Base-by-base conservation (phyloP, 2,329 filamentous ascomycete genomes). In the Microsporum audouinii region DNA sequence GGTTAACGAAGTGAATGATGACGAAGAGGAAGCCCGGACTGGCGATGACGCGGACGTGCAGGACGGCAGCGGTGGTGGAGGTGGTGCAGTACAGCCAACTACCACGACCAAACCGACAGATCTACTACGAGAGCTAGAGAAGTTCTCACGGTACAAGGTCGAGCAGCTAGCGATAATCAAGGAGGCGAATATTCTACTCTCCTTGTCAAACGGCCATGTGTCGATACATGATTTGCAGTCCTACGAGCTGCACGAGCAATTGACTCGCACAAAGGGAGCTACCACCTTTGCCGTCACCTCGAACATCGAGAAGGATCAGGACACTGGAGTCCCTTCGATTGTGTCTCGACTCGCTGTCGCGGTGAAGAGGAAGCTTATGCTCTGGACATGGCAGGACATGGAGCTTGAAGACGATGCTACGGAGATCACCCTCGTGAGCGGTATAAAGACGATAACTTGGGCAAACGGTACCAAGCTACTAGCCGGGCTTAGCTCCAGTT, bases 321-420 rank as follows among this genome's bases (percentile, higher is more conserved):
- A 84, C 57, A 96, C 90, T 0, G 88, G 88, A 29, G 91, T 99
- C 57, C 91, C 91, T 0, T 89, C 92, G 66, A 95, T 99, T 61
- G 91, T 97, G 65, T 95, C 90, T 60, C 82, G 91, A 41, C 78
- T 99, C 58, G 94, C 91, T 5, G 92, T 99, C 8, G 91, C 91
- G 3, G 89, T 96, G 38, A 97, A 97, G 80, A 82, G 94, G 69
- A 88, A 89, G 68, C 80, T 99, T 59, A 73, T 97, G 63, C 76
- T 96, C 60, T 99, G 94, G 91, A 89, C 87, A 69, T 99, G 95
- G 94, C 88, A 94, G 68, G 91, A 96, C 72, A 94, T 91, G 78
- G 94, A 97, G 76, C 80, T 96, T 47, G 67, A 66, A 34, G 79
- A 83, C 2, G 85, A 94, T 38, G 84, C 87, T 0, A 78, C 79